Percentiles rank a stretch among this genome's conserved stretches.
Conservation (phyloP, 2,329 filamentous ascomycete species). For the Colletotrichum tofieldiae region DNA sequence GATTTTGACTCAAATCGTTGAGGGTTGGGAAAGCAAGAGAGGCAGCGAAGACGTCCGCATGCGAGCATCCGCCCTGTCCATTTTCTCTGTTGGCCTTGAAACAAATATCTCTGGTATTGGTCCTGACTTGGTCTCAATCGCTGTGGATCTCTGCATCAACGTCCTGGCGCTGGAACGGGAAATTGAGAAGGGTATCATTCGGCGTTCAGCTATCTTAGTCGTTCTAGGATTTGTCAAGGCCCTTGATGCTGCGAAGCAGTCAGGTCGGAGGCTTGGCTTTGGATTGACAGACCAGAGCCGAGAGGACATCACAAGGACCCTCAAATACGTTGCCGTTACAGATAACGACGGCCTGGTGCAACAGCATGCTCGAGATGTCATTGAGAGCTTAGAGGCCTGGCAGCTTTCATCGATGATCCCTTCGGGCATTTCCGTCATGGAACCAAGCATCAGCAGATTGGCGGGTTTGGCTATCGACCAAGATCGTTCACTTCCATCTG, state of each 20-base stretch:
- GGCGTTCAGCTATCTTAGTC: constrained; percentile 76
- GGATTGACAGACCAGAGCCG: constrained; percentile 70
- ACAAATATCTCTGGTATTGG: constrained; percentile 72
- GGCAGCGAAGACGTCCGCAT: constrained; percentile 66
- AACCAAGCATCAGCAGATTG: constrained; percentile 24
- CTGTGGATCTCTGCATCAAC: constrained; percentile 75
- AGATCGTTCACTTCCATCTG: constrained; percentile 31
- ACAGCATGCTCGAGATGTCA: constrained; percentile 76
- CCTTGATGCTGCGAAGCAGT: constrained; percentile 68
- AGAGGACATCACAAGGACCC: constrained; percentile 73
- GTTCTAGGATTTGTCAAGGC: constrained; percentile 74
- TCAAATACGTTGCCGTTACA: constrained; percentile 75
- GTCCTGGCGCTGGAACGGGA: constrained; percentile 75
- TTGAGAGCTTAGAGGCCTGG: constrained; percentile 77
- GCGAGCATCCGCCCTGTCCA: constrained; percentile 77
- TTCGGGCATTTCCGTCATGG: constrained; percentile 1
- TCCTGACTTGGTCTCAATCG: constrained; percentile 65
- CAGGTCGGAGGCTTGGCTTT: constrained; percentile 64
- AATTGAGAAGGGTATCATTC: constrained; percentile 74
- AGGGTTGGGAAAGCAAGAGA: constrained; percentile 44
- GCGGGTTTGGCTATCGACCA: constrained; percentile 33
- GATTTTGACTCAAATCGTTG: constrained; percentile 55
- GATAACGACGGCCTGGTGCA: constrained; percentile 80
- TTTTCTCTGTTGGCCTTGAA: constrained; percentile 74
- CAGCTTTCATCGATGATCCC: constrained; percentile 67